phyloP scores from a whole-genome alignment of 495 filamentous ascomycete species.

The Podospora appendiculata region DNA sequence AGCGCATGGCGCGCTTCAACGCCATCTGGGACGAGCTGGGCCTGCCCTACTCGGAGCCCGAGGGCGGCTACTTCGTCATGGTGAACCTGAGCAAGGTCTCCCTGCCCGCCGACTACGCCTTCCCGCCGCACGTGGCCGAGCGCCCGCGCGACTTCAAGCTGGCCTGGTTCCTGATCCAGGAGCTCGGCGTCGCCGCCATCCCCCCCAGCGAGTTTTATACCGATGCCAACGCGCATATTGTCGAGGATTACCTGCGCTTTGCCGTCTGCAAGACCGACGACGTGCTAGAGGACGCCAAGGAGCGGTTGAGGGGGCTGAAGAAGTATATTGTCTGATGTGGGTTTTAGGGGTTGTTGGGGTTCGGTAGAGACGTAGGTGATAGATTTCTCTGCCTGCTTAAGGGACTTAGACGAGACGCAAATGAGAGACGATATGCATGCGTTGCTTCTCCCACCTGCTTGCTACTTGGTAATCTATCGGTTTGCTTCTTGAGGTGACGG shows the following conservation, averaged over 20 bases:
- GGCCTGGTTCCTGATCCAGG: conserved; percentile 91
- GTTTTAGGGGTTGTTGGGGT: background rate
- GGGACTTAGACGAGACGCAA: no score
- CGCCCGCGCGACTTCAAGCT: conserved; percentile 90
- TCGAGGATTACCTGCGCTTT: conserved; percentile 88
- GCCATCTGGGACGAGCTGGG: conserved; percentile 81
- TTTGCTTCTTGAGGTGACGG: no score
- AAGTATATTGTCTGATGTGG: conserved; percentile 50
- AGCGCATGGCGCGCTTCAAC: conserved; percentile 84
- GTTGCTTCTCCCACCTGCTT: no score
- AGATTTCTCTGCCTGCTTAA: no score
- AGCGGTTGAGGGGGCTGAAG: conserved; percentile 77
- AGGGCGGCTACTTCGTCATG: conserved; percentile 94
- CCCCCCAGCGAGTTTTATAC: conserved; percentile 97
- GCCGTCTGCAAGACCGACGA: conserved; percentile 95
- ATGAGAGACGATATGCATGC: no score
- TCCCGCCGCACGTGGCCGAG: conserved; percentile 78
- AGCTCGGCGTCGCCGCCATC: conserved; percentile 91
- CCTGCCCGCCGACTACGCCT: conserved; percentile 71
- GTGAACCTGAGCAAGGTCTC: conserved; percentile 83
- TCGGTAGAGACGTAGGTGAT: no score
- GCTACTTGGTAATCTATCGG: no score
- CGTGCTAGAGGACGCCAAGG: conserved; percentile 82
- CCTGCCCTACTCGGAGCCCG: conserved; percentile 84
- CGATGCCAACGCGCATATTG: conserved; percentile 69